A percentile compares a stretch with the other conserved stretches of the same genome.
Evolutionary conservation across 495 filamentous ascomycete genomes (phyloP).

Genomic region (Neurospora sp.): DNA sequence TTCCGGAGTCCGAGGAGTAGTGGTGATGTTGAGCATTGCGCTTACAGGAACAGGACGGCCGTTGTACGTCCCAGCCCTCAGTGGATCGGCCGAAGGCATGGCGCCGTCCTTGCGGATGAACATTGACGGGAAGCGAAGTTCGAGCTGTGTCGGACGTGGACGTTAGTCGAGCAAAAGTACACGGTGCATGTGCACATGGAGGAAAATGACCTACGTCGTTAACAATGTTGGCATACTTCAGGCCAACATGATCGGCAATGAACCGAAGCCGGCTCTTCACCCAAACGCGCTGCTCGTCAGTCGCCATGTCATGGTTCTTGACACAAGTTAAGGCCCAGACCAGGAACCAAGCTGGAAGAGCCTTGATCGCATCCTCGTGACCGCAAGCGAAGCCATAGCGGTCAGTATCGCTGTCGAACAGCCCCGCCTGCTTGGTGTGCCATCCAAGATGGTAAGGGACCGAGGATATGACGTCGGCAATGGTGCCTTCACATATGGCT

Average conservation of each 20-base stretch:
- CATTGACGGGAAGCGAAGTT: constrained; percentile 40
- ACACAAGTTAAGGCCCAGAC: constrained; percentile 25
- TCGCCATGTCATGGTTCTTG: constrained; percentile 31
- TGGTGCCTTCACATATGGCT: constrained; percentile 28
- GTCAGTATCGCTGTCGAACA: constrained; percentile 4
- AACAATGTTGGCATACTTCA: constrained; percentile 36
- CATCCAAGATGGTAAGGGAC: constrained; percentile 45
- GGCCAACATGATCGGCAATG: constrained; percentile 31
- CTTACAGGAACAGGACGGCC: neutral
- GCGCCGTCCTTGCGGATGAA: constrained; percentile 31
- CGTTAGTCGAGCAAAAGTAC: neutral
- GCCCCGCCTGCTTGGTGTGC: constrained; percentile 20
- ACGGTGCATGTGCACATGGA: neutral
- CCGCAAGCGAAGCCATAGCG: constrained; percentile 29
- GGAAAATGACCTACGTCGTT: constrained; percentile 17
- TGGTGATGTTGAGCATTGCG: neutral
- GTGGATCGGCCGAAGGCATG: constrained; percentile 8
- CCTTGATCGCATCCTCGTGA: constrained; percentile 26
- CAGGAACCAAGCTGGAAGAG: constrained; percentile 35
- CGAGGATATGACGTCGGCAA: constrained; percentile 39
- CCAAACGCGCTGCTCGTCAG: constrained; percentile 36
- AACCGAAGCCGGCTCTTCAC: constrained; percentile 28
- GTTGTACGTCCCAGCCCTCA: neutral
- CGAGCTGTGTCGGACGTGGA: constrained; percentile 12
- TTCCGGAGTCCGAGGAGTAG: neutral